These are phyloP conservation scores for Aspergillus biplanus DNA, from an alignment of 495 filamentous ascomycete species.

Conservation along the genomic window DNA sequence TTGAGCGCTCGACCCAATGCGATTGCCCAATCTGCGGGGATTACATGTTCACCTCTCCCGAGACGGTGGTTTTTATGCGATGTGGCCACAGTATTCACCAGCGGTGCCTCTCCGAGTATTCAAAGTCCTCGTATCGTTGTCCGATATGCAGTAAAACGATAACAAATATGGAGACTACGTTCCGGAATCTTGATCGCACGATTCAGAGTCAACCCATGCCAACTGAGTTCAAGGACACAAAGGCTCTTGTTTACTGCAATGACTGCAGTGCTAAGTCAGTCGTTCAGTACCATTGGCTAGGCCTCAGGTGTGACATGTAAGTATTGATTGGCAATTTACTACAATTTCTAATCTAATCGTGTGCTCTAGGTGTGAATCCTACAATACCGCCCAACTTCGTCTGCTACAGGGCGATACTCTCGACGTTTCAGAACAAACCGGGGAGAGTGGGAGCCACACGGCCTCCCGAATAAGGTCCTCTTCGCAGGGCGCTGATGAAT, in stretches of 20 bases:
- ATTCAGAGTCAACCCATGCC: constrained; percentile 95
- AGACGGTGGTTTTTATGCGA: constrained; percentile 87
- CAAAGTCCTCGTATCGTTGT: constrained; percentile 87
- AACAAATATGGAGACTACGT: constrained; percentile 95
- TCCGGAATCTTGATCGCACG: constrained; percentile 81
- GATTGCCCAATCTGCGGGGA: constrained; percentile 98
- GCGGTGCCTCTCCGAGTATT: constrained; percentile 81
- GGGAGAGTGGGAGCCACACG: constrained; percentile 17
- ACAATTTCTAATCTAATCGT: no score
- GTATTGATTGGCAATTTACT: constrained; percentile 17
- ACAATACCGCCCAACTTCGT: constrained; percentile 78
- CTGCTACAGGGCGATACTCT: constrained; percentile 53
- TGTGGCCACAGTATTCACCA: constrained; percentile 97
- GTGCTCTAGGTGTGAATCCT: constrained; percentile 65
- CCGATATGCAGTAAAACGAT: constrained; percentile 93
- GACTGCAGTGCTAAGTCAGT: constrained; percentile 87
- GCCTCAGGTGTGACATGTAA: constrained; percentile 81
- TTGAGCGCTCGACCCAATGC: constrained; percentile 91
- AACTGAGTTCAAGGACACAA: constrained; percentile 73
- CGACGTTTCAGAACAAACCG: constrained; percentile 30
- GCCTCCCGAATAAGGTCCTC: constrained; percentile 34
- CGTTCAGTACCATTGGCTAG: constrained; percentile 92
- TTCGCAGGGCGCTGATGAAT: constrained; percentile 32
- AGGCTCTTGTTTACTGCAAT: constrained; percentile 86
- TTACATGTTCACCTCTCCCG: constrained; percentile 94